Conservation (phyloP, 768 basidiomycete genomes). For the Termitomyces sp. region DNA sequence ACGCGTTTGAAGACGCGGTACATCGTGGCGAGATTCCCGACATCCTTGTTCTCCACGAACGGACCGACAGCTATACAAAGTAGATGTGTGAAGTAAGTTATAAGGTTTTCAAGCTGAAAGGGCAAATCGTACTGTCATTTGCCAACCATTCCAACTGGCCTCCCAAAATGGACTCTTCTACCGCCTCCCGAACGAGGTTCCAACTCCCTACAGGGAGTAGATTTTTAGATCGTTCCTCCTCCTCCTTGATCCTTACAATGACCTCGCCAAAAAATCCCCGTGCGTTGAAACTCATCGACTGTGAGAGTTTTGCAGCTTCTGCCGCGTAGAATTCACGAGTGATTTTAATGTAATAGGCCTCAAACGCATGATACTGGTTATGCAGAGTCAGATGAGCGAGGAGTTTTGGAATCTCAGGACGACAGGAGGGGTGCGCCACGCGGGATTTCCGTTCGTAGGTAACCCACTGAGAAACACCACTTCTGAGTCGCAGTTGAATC, state of each 20-base stretch:
- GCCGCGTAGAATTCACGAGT: slow-evolving; percentile 50
- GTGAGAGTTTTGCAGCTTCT: slow-evolving; percentile 42
- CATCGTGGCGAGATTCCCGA: slow-evolving; percentile 43
- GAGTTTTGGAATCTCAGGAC: slow-evolving; percentile 44
- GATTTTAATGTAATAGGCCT: slow-evolving; percentile 47
- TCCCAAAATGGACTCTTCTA: slow-evolving; percentile 49
- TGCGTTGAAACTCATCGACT: slow-evolving; percentile 37
- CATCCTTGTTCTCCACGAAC: slow-evolving; percentile 46
- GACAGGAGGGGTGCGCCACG: slow-evolving; percentile 30
- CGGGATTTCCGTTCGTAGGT: slow-evolving; percentile 49
- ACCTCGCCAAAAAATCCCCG: slow-evolving; percentile 52
- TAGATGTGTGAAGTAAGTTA: background rate
- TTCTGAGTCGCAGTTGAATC: slow-evolving; percentile 41
- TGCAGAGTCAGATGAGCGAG: slow-evolving; percentile 55
- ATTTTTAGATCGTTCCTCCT: slow-evolving; percentile 48
- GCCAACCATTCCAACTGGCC: slow-evolving; percentile 38
- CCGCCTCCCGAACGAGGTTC: slow-evolving; percentile 45
- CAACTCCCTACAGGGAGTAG: slow-evolving; percentile 51
- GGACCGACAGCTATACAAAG: slow-evolving; percentile 43
- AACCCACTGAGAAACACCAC: slow-evolving; percentile 49
- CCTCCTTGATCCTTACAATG: slow-evolving; percentile 46
- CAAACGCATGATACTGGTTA: slow-evolving; percentile 56
- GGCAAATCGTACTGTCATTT: slow-evolving; percentile 22
- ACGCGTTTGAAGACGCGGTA: slow-evolving; percentile 63
- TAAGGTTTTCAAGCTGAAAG: background rate